A percentile compares a stretch with the other conserved stretches of the same genome.
phyloP scores from a whole-genome alignment of 2,329 filamentous ascomycete genomes.

The Exophiala calicioides region DNA sequence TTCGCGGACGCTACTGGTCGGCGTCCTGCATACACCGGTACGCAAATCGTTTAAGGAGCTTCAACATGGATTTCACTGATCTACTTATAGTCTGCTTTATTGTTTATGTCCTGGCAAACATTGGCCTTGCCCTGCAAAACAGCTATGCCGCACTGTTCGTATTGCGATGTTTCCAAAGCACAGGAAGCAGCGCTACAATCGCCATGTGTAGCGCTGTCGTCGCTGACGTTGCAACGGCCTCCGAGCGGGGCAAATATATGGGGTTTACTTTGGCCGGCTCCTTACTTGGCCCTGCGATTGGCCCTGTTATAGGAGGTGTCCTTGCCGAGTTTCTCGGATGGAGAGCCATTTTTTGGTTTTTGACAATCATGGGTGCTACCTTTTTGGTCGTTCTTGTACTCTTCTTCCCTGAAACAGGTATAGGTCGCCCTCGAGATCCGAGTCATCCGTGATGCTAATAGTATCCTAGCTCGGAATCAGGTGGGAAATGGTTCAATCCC shows the following conservation, averaged over 20 bases:
- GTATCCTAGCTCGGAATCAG: constrained; percentile 31
- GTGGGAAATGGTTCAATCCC: constrained; percentile 44
- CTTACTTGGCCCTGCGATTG: constrained; percentile 48
- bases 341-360: constrained; percentile 60
- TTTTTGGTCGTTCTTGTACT: constrained; percentile 34
- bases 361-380: constrained; percentile 49
- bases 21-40: constrained; percentile 50
- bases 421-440: too few species aligned
- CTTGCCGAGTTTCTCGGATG: constrained; percentile 48
- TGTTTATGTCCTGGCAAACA: constrained; percentile 47
- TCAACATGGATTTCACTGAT: neutral
- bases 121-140: constrained; percentile 44
- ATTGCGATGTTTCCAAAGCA: constrained; percentile 41
- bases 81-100: constrained; percentile 40
- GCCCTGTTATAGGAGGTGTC: constrained; percentile 46
- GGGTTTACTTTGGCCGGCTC: constrained; percentile 40
- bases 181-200: constrained; percentile 42
- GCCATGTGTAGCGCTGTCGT: constrained; percentile 44
- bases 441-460: neutral
- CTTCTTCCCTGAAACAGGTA: constrained; percentile 42
- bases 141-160: constrained; percentile 42
- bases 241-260: constrained; percentile 45
- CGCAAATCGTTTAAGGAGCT: neutral
- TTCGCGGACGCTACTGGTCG: constrained; percentile 54
- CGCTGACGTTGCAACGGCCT: constrained; percentile 41